Base-by-base conservation (phyloP, 106 monocot species). In the Acorus calamus region DNA sequence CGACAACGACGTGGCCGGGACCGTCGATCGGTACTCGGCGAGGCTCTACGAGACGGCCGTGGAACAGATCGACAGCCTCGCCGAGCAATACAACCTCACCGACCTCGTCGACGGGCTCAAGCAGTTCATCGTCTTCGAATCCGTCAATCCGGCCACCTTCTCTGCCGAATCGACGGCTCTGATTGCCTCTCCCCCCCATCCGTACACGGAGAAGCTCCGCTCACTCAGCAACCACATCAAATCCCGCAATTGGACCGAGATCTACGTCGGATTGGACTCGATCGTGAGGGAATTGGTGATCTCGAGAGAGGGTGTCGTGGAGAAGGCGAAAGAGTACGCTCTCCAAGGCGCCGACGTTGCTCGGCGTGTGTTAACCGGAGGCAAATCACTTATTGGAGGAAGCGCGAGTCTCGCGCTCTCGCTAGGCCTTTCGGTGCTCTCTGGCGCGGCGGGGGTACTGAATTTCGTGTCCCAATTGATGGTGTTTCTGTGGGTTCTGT, bases 401-500 rank as follows among this genome's bases (percentile, higher is more conserved):
- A 73, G 86, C 45, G 79, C 82, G 14, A 86, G 64, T 41, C 43
- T 86, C 60, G 8, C 79, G 53, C 52, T 79, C 47, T 79, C 76
- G 0, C 14, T 86, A 9, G 59, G 49, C 7, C 60, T 79, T 0
- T 63, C 73, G 28, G 61, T 86, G 3, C 49, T 79, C 59, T 83
- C 82, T 3, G 86, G 86, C 50, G 86, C 86, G 0, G 86, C 83
- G 0, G 82, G 77, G 52, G 76, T 86, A 41, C 5, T 86, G 10
- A 83, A 86, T 66, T 86, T 86, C 13, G 53, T 86, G 28, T 86
- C 86, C 0, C 78, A 86, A 47, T 54, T 81, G 58, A 86, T 61
- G 77, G 82, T 86, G 0, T 86, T 86, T 67, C 67, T 86, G 11
- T 86, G 82, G 86, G 72, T 86, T 41, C 63, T 86, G 64, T 86